Base-by-base conservation (phyloP, 805 yeast species). In the Sugiyamaella floridensis region DNA sequence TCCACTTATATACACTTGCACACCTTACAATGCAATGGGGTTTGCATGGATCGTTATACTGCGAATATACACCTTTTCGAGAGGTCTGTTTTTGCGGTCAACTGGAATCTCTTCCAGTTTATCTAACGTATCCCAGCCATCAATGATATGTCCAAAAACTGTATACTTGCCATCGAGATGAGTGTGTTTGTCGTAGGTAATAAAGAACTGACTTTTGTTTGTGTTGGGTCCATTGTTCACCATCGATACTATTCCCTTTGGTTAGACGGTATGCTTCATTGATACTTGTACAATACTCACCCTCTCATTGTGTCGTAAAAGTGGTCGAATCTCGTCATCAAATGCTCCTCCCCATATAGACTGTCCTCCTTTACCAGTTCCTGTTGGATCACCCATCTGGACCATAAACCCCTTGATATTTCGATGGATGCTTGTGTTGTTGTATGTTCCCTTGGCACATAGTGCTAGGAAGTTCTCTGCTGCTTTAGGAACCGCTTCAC, bases 191-290 rank as follows among this genome's bases (percentile, higher is more conserved):
- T 72, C 77, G 0, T 89, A 82, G 63, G 95, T 85, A 67, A 89
- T 83, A 75, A 88, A 88, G 73, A 88, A 88, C 72, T 88, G 96
- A 28, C 95, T 86, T 20, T 95, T 93, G 68, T 88, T 88, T 68
- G 95, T 85, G 80, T 86, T 83, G 69, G 92, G 92, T 60, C 96
- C 96, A 53, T 92, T 85, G 63, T 88, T 88, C 59, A 95, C 96
- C 96, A 88, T 88, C 41, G 93, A 83, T 62, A 88, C 74, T 61
- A 87, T 75, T 68, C 95, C 95, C 72, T 56, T 56, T 29, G 19
- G 52, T 47, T 48, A 16, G 47, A 8, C n/a, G n/a, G n/a, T n/a
- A n/a, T n/a, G n/a, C 15, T 32, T 10, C 19, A 47, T 37, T 32
- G 45, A 4, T 48, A 28, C 2, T 4, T 16, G 15, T 11, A 37